These are phyloP conservation scores for Podila horticola DNA, from an alignment of 192 early-diverging fungal species.

Conservation along the genomic window DNA sequence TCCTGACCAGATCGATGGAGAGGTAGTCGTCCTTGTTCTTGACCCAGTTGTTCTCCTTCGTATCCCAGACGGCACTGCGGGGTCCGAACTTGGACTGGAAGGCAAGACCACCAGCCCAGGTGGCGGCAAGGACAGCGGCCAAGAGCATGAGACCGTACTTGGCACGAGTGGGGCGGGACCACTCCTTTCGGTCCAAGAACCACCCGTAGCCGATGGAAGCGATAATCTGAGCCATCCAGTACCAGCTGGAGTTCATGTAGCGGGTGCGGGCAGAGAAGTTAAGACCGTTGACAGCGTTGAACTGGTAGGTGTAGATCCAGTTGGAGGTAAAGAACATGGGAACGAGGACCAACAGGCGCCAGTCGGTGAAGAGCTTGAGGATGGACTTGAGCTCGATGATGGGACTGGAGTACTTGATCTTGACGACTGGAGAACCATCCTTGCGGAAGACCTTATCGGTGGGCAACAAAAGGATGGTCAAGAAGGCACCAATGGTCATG, in stretches of 20 bases:
- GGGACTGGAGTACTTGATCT: conserved; percentile 74
- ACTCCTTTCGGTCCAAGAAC: conserved; percentile 66
- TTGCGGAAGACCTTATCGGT: conserved; percentile 67
- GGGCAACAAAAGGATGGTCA: conserved; percentile 68
- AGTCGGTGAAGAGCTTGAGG: conserved; percentile 69
- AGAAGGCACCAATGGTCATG: conserved; percentile 70
- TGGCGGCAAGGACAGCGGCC: conserved; percentile 55
- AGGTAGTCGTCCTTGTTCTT: conserved; percentile 19
- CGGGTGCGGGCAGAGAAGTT: conserved; percentile 75
- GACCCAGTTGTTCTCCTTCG: background rate
- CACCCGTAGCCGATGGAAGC: conserved; percentile 68
- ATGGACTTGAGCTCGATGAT: conserved; percentile 60
- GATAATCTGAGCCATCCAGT: conserved; percentile 85
- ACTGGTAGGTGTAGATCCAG: conserved; percentile 84
- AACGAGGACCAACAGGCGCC: conserved; percentile 70
- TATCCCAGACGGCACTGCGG: background rate
- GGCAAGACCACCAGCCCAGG: conserved; percentile 68
- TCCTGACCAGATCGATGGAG: conserved; percentile 26
- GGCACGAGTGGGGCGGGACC: conserved; percentile 72
- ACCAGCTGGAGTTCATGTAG: conserved; percentile 74
- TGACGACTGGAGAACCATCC: conserved; percentile 75
- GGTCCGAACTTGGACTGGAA: conserved; percentile 65
- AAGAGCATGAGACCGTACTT: conserved; percentile 63
- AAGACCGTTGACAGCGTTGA: conserved; percentile 62
- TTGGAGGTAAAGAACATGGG: conserved; percentile 80